A percentile compares a stretch with the other conserved stretches of the same genome.
These are phyloP conservation scores for Cladosporium sp. DNA, from an alignment of 2,329 filamentous ascomycete species.

Conservation along the genomic window DNA sequence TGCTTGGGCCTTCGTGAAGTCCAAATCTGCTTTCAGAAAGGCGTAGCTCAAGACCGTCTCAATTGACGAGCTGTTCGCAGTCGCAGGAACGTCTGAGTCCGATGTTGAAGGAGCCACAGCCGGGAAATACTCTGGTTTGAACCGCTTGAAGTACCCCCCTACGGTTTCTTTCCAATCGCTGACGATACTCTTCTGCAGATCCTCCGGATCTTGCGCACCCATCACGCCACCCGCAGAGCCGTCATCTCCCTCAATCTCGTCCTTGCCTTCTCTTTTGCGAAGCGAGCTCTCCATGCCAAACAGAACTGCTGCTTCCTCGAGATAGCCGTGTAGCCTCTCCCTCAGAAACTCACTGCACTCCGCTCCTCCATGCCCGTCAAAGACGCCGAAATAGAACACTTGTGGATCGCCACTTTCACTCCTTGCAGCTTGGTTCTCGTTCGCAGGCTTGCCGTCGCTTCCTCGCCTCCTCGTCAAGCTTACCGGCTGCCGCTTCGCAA, in stretches of 20 bases:
- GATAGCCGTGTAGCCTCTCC: slow-evolving; percentile 80
- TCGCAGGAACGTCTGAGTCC: not conserved
- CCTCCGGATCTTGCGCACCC: slow-evolving; percentile 58
- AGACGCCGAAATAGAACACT: slow-evolving; percentile 95
- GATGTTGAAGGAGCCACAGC: slow-evolving; percentile 17
- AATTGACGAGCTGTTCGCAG: slow-evolving; percentile 51
- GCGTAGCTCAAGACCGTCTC: slow-evolving; percentile 84
- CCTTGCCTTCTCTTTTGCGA: slow-evolving; percentile 34
- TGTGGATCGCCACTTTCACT: slow-evolving; percentile 84
- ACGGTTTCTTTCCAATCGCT: slow-evolving; percentile 76
- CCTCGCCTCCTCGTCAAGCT: slow-evolving; percentile 44
- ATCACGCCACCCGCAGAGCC: slow-evolving; percentile 36
- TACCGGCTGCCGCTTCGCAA: slow-evolving; percentile 76
- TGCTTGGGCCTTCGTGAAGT: slow-evolving; percentile 88
- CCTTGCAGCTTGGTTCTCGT: slow-evolving; percentile 53
- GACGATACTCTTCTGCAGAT: slow-evolving; percentile 68
- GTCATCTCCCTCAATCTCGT: slow-evolving; percentile 27
- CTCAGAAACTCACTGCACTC: slow-evolving; percentile 85
- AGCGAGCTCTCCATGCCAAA: slow-evolving; percentile 79
- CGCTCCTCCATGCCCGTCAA: slow-evolving; percentile 88
- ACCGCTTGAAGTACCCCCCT: slow-evolving; percentile 90
- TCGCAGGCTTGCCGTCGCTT: not conserved
- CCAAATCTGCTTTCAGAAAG: slow-evolving; percentile 88
- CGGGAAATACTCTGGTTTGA: slow-evolving; percentile 71
- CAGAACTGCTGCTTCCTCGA: slow-evolving; percentile 72